phyloP scores from a whole-genome alignment of 345 rosid genomes.

The Sisymbrium altissimum region DNA sequence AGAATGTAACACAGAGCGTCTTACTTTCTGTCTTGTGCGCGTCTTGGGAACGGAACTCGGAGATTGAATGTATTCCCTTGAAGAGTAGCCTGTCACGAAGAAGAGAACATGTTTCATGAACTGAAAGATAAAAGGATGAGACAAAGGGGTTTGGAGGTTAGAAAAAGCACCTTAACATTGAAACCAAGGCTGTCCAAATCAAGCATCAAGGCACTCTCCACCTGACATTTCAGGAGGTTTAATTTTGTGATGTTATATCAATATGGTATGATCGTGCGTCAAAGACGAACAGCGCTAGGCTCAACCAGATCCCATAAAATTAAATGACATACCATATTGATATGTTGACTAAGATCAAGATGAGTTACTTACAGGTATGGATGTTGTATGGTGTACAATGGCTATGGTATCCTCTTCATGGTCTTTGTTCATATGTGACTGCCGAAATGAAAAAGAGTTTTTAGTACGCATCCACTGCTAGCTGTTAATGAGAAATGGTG shows the following conservation, averaged over 20 bases:
- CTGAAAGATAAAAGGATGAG: not conserved
- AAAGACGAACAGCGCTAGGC: not conserved
- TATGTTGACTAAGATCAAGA: not conserved
- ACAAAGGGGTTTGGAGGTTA: not conserved
- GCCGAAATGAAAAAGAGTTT: conserved; percentile 9
- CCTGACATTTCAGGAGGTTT: conserved; percentile 44
- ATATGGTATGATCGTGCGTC: not conserved
- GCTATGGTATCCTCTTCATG: conserved; percentile 83
- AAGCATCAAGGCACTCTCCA: conserved; percentile 79
- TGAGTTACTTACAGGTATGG: conserved; percentile 59
- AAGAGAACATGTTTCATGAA: not conserved
- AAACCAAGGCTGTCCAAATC: conserved; percentile 94
- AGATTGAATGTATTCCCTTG: conserved; percentile 72
- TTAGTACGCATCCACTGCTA: not conserved
- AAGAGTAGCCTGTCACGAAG: conserved; percentile 51
- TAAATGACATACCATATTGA: not conserved
- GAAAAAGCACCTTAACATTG: conserved; percentile 66
- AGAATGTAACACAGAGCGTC: conserved; percentile 2
- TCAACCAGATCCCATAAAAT: not conserved
- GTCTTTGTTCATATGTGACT: conserved; percentile 96
- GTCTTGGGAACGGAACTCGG: conserved; percentile 80
- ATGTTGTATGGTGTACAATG: conserved; percentile 69
- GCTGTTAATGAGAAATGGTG: not conserved
- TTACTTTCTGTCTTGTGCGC: conserved; percentile 80
- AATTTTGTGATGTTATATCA: not conserved